These are phyloP conservation scores for Penicillium sp. DNA, from an alignment of 2,329 filamentous ascomycete species.

Conservation along the genomic window DNA sequence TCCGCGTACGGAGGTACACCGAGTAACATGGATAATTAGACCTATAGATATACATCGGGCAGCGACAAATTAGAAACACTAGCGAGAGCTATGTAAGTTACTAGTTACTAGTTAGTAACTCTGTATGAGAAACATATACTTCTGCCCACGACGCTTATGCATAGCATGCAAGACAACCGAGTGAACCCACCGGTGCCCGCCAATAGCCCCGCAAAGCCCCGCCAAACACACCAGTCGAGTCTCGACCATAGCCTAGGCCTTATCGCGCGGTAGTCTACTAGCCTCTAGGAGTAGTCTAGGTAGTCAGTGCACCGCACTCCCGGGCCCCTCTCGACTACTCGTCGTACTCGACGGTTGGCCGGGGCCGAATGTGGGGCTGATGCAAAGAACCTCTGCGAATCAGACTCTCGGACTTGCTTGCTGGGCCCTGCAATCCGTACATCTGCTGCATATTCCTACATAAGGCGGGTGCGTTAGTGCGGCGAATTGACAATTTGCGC, in stretches of 20 bases:
- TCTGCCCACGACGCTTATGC: slow-evolving; percentile 21
- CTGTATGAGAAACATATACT: slow-evolving; percentile 8
- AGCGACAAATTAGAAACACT: not conserved
- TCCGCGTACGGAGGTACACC: not conserved
- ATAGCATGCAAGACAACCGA: slow-evolving; percentile 20
- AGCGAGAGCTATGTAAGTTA: not conserved
- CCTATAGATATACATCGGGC: not conserved
- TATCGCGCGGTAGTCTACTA: slow-evolving; percentile 10
- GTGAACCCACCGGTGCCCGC: slow-evolving; percentile 5
- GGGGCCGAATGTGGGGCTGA: slow-evolving; percentile 16
- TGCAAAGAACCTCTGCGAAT: not conserved
- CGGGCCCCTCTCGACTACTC: slow-evolving; percentile 17
- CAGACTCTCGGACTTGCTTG: not conserved
- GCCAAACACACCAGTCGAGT: not conserved
- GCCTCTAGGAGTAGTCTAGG: too few species aligned
- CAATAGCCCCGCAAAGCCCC: not conserved
- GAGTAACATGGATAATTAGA: not conserved
- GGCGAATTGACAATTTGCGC: slow-evolving; percentile 26
- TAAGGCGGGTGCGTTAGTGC: slow-evolving; percentile 22
- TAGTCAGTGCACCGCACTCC: slow-evolving; percentile 25
- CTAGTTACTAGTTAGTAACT: too few species aligned
- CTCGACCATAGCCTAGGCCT: slow-evolving; percentile 19
- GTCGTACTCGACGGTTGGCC: slow-evolving; percentile 20
- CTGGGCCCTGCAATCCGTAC: not conserved
- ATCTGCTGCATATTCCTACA: slow-evolving; percentile 5